phyloP scores from a whole-genome alignment of 2,329 filamentous ascomycete genomes.

The Ambrosiella beaveri region DNA sequence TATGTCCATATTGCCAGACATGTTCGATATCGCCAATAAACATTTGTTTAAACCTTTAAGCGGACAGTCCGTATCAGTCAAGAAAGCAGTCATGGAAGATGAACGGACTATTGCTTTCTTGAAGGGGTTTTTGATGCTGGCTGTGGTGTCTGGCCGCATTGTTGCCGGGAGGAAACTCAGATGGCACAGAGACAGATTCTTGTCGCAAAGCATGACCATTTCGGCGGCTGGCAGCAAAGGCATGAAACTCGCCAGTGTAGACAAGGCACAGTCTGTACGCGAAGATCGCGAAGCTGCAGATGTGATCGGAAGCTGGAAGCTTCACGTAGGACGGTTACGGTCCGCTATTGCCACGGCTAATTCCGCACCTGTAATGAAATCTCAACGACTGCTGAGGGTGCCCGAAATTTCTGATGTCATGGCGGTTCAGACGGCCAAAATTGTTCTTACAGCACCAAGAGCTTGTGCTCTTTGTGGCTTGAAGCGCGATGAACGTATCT shows the following conservation, averaged over 20 bases:
- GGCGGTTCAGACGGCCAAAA: slow-evolving; percentile 49
- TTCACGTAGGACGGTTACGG: slow-evolving; percentile 56
- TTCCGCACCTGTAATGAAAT: slow-evolving; percentile 30
- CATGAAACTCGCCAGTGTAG: slow-evolving; percentile 81
- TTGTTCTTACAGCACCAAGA: slow-evolving; percentile 56
- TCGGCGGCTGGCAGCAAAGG: slow-evolving; percentile 58
- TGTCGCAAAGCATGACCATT: slow-evolving; percentile 80
- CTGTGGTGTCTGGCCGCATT: slow-evolving; percentile 56
- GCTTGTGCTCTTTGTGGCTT: slow-evolving; percentile 75
- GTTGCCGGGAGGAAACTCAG: slow-evolving; percentile 70
- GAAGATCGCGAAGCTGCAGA: slow-evolving; percentile 77
- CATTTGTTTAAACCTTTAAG: slow-evolving; percentile 49
- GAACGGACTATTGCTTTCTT: slow-evolving; percentile 46
- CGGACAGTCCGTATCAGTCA: slow-evolving; percentile 37
- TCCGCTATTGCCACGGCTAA: slow-evolving; percentile 54
- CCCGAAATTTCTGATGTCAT: slow-evolving; percentile 58
- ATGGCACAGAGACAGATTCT: slow-evolving; percentile 76
- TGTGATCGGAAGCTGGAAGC: slow-evolving; percentile 56
- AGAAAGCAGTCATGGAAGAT: slow-evolving; percentile 46
- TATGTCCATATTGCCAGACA: slow-evolving; percentile 54
- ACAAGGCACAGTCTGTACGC: slow-evolving; percentile 63
- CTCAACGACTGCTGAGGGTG: slow-evolving; percentile 30
- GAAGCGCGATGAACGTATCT: slow-evolving; percentile 69
- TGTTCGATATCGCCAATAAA: slow-evolving; percentile 49
- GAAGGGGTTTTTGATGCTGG: slow-evolving; percentile 43